Conservation (phyloP, 169 alveolate genomes). For the Plasmodium vinckei region DNA sequence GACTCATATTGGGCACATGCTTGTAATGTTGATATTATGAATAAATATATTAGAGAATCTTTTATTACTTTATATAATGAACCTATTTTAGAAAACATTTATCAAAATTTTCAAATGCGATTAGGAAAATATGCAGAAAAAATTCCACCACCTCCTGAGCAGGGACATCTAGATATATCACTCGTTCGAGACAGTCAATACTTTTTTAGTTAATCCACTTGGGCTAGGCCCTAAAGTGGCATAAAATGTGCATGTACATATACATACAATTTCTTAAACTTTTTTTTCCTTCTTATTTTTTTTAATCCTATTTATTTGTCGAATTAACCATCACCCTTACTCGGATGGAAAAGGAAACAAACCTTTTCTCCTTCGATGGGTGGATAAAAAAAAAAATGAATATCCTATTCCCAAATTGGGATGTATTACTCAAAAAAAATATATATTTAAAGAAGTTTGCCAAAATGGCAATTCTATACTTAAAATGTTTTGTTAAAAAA, state of each 20-base stretch:
- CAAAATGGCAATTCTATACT: no score
- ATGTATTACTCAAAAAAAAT: no score
- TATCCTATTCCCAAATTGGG: no score
- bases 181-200: conserved; percentile 78
- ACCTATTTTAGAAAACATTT: conserved; percentile 92
- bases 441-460: no score
- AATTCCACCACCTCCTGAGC: conserved; percentile 87
- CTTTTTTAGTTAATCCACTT: conserved; percentile 76
- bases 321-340: no score
- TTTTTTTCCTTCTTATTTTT: no score
- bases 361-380: no score
- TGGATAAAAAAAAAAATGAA: no score
- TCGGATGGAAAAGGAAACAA: no score
- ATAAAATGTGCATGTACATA: neutral
- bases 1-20: conserved; percentile 98
- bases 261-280: no score
- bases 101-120: conserved; percentile 84
- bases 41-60: conserved; percentile 88
- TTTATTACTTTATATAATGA: conserved; percentile 91
- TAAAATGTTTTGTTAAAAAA: no score
- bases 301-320: no score
- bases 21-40: conserved; percentile 92
- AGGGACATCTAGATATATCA: conserved; percentile 85
- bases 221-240: neutral
- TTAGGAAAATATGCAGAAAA: conserved; percentile 79